Base-by-base conservation (phyloP, 768 basidiomycete species). In the Collybia sp. region DNA sequence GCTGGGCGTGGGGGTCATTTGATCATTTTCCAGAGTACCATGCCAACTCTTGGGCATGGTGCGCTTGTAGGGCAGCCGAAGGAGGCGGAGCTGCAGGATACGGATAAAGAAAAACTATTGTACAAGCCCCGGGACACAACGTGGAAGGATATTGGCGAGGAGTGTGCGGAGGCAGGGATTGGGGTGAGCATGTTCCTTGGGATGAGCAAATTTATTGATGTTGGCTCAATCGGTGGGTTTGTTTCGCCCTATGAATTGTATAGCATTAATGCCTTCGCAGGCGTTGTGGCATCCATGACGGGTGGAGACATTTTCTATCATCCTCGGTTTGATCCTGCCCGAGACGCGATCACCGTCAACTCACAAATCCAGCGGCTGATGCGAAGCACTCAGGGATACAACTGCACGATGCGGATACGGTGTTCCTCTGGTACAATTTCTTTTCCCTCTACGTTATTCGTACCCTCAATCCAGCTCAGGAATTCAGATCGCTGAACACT, bases 261-360 rank as follows among this genome's bases (percentile, higher is more conserved):
- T 36, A 12, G 16, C 5, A 9, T 25, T 25, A 25, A 35, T 56
- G 40, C 52, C 42, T 40, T 30, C 12, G n/a, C 32, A 84, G 88
- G 86, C 36, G 64, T 73, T 3, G 73, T 93, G 5, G 60, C 86
- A 0, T 82, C 82, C 0, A 60, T 81, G 10, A 92, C 91, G 6
- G 96, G 96, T 12, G 96, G 96, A 15, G 91, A 93, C 47, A 56
- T 95, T 1, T 94, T 87, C 66, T 95, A 85, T 69, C 88, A 94
- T 57, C 96, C 95, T 8, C 78, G 89, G n/a, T 99, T 92, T 61
- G 76, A 85, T 43, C 74, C 79, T 2, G 61, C 64, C 6, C 76
- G 86, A 41, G 93, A 96, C 59, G 73, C 73, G 6, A 56, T 69
- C 6, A 68, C 80, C 5, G 56, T 99, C 11, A 66, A 75, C n/a